These are phyloP conservation scores for Phlebiopsis gigantea DNA, from an alignment of 768 basidiomycete species.

Conservation along the genomic window DNA sequence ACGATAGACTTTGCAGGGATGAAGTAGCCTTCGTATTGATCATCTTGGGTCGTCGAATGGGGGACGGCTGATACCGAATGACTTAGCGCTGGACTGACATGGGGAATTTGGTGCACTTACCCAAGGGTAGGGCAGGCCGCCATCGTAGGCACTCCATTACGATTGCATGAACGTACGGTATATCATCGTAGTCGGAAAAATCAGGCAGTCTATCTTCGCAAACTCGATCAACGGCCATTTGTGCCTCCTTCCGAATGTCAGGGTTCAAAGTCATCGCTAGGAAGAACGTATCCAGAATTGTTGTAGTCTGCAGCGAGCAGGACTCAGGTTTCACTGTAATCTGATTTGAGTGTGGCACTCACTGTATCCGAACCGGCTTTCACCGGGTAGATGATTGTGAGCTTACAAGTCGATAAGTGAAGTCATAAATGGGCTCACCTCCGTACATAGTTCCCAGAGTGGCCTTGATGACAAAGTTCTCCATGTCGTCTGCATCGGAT, in stretches of 20 bases:
- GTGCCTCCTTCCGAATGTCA: conserved; percentile 8
- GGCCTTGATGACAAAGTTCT: conserved; percentile 1
- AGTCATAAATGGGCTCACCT: background rate
- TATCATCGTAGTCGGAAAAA: conserved; percentile 2
- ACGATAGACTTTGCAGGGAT: conserved; percentile 28
- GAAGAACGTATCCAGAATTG: conserved; percentile 10
- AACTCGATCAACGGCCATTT: conserved; percentile 7
- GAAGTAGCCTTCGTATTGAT: conserved; percentile 25
- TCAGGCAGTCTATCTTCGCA: conserved; percentile 11
- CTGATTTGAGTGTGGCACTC: background rate
- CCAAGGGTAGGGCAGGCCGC: conserved; percentile 12
- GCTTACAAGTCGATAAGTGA: background rate
- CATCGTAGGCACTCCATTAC: conserved; percentile 15
- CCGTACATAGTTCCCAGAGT: conserved; percentile 13
- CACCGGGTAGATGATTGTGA: background rate
- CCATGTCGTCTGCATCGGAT: background rate
- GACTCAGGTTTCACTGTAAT: too few relatives aligned
- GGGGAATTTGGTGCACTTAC: background rate
- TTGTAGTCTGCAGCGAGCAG: conserved; percentile 7
- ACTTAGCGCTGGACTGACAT: background rate
- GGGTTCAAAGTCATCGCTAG: conserved; percentile 11
- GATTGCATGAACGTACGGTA: conserved; percentile 14
- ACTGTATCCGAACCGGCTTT: conserved; percentile 9
- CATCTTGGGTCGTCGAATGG: conserved; percentile 24
- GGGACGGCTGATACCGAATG: conserved; percentile 16